Percentiles rank a stretch among this genome's conserved stretches.
Evolutionary conservation across 805 yeast species (phyloP).

Genomic region (Yamadazyma kitorensis): DNA sequence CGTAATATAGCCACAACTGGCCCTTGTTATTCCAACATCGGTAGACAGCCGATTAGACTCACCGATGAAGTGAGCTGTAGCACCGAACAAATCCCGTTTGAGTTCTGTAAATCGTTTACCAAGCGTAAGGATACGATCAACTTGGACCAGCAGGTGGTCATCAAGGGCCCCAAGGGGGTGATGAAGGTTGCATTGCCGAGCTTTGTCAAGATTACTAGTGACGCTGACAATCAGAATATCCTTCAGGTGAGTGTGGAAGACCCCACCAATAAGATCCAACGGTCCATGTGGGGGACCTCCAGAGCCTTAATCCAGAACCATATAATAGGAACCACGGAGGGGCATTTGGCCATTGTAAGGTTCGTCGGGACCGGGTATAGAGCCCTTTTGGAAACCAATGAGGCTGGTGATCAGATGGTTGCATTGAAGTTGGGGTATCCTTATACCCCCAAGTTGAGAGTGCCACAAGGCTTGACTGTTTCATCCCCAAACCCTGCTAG

Average conservation of each 20-base stretch:
- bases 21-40: slow-evolving; percentile 59
- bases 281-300: slow-evolving; percentile 93
- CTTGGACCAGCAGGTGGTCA: slow-evolving; percentile 56
- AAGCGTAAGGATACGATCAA: slow-evolving; percentile 62
- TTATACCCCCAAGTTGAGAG: slow-evolving; percentile 66
- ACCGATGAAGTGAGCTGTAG: slow-evolving; percentile 57
- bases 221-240: slow-evolving; percentile 22
- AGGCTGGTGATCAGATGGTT: slow-evolving; percentile 51
- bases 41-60: slow-evolving; percentile 71
- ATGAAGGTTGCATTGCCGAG: slow-evolving; percentile 66
- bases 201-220: slow-evolving; percentile 51
- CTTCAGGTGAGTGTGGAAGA: slow-evolving; percentile 58
- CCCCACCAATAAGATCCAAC: slow-evolving; percentile 60
- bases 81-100: slow-evolving; percentile 46
- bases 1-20: slow-evolving; percentile 1
- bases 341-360: slow-evolving; percentile 81
- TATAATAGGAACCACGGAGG: slow-evolving; percentile 86
- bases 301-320: slow-evolving; percentile 76
- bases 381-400: slow-evolving; percentile 65
- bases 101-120: slow-evolving; percentile 56
- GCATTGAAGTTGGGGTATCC: slow-evolving; percentile 87
- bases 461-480: slow-evolving; percentile 77
- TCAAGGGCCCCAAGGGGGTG: slow-evolving; percentile 78
- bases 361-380: slow-evolving; percentile 98
- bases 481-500: slow-evolving; percentile 83